A percentile compares a stretch with the other conserved stretches of the same genome.
Conservation (phyloP, 805 yeast species). For the Hanseniaspora osmophila region DNA sequence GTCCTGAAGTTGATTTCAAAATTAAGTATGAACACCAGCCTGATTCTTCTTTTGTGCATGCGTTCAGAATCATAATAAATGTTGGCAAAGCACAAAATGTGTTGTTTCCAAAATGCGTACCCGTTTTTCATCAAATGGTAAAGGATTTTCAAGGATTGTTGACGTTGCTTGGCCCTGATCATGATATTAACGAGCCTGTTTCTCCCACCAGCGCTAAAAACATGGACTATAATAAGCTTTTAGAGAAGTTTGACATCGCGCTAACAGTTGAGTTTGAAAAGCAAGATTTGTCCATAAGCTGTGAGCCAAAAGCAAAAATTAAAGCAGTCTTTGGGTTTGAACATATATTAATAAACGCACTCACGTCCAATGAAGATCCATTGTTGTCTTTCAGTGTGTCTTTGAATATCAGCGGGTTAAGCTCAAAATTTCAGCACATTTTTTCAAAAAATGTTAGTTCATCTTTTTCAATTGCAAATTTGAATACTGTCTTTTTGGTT, state of each 20-base stretch:
- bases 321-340: constrained; percentile 70
- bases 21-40: constrained; percentile 31
- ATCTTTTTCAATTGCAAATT: constrained; percentile 34
- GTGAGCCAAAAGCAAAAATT: constrained; percentile 89
- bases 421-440: constrained; percentile 72
- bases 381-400: constrained; percentile 31
- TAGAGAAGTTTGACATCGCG: constrained; percentile 45
- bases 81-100: constrained; percentile 51
- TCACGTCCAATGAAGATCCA: constrained; percentile 31
- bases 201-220: constrained; percentile 7
- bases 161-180: constrained; percentile 15
- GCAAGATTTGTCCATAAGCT: constrained; percentile 66
- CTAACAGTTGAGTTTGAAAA: constrained; percentile 51
- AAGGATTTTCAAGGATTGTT: constrained; percentile 30
- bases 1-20: constrained; percentile 59
- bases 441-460: constrained; percentile 87
- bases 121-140: constrained; percentile 32
- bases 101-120: constrained; percentile 62
- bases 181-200: constrained; percentile 3
- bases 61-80: constrained; percentile 15
- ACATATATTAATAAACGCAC: constrained; percentile 45
- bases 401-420: constrained; percentile 37
- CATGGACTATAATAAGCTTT: constrained; percentile 29
- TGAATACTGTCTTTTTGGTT: constrained; percentile 36
- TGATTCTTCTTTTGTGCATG: constrained; percentile 11